Evolutionary conservation across 2,329 filamentous ascomycete species (phyloP), one percentile per base, ranked within the genome.

Genomic region (Xylaria sp.): DNA sequence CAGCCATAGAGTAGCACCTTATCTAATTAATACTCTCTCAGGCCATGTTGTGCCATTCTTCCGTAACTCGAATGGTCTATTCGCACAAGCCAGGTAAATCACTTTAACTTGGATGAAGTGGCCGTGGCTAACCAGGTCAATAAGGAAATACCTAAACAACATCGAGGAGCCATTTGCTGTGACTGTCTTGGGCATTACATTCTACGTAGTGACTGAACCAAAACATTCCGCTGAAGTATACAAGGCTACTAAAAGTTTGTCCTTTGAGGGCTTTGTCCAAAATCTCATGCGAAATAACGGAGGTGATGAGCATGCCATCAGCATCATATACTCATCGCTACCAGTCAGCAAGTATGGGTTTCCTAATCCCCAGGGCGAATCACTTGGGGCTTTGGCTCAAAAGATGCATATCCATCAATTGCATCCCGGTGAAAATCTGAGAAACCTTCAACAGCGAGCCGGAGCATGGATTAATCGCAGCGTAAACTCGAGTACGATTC

Each of bases 351-450:
- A 47, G 6, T 0, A 25, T 2, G 60, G 60, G 1, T 63, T 63
- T 25, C 50, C 60, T 5, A 63, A 63, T 5, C 50, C 60, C 8
- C 25, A 63, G 1, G 50, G 50, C 0, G 5, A 16, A 3, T 25
- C 50, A 3, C 9, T 63, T 1, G 50, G 50, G 1, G 29, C 2
- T 5, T 13, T 25, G 35, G 25, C 5, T 1, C 27, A 32, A 23
- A 35, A 25, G 3, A 63, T 63, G 60, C 60, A 63, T n/a, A 27
- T 37, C 1, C 35, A 47, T 13, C 60, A 63, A 18, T 10, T 54
- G 2, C 21, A 25, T 4, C 60, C 60, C 0, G 60, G 60, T 5
- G 48, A 29, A 5, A 62, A 62, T 9, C 9, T 62, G 18, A 9
- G 1, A 2, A 1, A 16, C 0, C 35, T 62, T 1, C 23, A 62